Conservation (phyloP, 805 yeast species). For the Zygoascus bituminiphila region DNA sequence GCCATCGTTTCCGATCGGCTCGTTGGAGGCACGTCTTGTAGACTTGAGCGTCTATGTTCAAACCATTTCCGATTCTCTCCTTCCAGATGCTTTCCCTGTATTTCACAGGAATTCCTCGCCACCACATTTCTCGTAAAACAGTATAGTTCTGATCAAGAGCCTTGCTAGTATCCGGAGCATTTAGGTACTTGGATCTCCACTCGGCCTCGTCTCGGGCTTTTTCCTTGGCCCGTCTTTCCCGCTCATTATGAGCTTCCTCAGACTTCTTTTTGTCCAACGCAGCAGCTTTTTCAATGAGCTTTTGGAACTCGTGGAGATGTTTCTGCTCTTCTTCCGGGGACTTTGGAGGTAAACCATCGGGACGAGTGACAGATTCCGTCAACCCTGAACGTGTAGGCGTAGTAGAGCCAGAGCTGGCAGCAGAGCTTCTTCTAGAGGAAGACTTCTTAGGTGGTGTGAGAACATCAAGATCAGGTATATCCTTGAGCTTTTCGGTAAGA, state of each 20-base stretch:
- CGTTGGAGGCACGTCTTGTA: slow-evolving; percentile 10
- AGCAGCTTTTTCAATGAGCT: slow-evolving; percentile 29
- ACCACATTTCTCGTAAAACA: slow-evolving; percentile 39
- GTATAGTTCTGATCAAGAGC: slow-evolving; percentile 27
- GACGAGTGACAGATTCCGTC: slow-evolving; percentile 39
- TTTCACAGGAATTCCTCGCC: slow-evolving; percentile 48
- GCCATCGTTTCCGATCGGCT: slow-evolving; percentile 6
- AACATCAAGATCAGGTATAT: neutral
- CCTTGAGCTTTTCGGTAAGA: slow-evolving; percentile 11
- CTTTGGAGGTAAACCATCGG: slow-evolving; percentile 61
- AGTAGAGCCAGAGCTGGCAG: neutral
- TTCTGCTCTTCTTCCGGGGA: slow-evolving; percentile 41
- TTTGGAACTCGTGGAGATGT: slow-evolving; percentile 48
- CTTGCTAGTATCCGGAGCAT: neutral
- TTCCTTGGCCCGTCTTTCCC: slow-evolving; percentile 18
- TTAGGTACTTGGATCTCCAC: slow-evolving; percentile 37
- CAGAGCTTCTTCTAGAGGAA: neutral
- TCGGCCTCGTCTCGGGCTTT: slow-evolving; percentile 22
- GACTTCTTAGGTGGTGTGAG: neutral
- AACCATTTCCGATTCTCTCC: slow-evolving; percentile 33
- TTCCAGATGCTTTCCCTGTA: slow-evolving; percentile 46
- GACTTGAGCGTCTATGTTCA: slow-evolving; percentile 18
- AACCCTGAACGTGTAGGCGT: neutral
- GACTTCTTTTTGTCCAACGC: slow-evolving; percentile 32
- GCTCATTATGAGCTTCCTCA: slow-evolving; percentile 12